These are phyloP conservation scores for Puccinia triticina DNA, from an alignment of 1,284 basidiomycete species.

Conservation along the genomic window DNA sequence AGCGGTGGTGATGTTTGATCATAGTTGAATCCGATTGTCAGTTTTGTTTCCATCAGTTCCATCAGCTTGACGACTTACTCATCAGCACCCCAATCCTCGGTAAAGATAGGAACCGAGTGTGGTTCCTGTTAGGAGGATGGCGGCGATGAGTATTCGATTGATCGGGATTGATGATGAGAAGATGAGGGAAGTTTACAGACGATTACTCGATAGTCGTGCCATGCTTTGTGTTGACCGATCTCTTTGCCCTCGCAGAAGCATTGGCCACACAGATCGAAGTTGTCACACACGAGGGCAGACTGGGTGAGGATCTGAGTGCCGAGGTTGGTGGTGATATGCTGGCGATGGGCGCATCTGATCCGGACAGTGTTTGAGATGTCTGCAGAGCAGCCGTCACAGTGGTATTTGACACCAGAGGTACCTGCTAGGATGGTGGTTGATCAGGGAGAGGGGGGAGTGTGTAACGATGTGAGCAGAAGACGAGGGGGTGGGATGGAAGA, in stretches of 20 bases:
- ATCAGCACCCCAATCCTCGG: conserved; percentile 95
- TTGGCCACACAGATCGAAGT: conserved; percentile 58
- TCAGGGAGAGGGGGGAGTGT: no score
- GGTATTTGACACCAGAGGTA: conserved; percentile 50
- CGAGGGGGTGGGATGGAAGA: neutral
- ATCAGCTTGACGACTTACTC: conserved; percentile 68
- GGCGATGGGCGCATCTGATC: conserved; percentile 57
- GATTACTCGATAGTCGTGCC: conserved; percentile 89
- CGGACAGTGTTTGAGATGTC: conserved; percentile 59
- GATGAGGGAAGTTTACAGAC: conserved; percentile 64
- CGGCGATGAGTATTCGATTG: conserved; percentile 1
- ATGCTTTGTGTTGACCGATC: conserved; percentile 79
- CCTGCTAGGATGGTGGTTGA: conserved; percentile 6
- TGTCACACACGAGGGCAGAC: conserved; percentile 48
- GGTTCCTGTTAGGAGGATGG: conserved; percentile 69
- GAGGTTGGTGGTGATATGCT: conserved; percentile 47
- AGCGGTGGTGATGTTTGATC: neutral
- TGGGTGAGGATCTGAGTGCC: conserved; percentile 42
- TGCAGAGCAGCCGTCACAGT: conserved; percentile 58
- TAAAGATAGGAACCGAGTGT: conserved; percentile 93
- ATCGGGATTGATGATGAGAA: conserved; percentile 30
- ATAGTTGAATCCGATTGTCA: no score
- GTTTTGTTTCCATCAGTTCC: neutral
- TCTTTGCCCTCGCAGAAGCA: conserved; percentile 94
- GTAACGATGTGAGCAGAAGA: neutral